Evolutionary conservation across 179 eudicot genomes (phyloP), one percentile per base, ranked within the genome.

Genomic region (Silene noctiflora): DNA sequence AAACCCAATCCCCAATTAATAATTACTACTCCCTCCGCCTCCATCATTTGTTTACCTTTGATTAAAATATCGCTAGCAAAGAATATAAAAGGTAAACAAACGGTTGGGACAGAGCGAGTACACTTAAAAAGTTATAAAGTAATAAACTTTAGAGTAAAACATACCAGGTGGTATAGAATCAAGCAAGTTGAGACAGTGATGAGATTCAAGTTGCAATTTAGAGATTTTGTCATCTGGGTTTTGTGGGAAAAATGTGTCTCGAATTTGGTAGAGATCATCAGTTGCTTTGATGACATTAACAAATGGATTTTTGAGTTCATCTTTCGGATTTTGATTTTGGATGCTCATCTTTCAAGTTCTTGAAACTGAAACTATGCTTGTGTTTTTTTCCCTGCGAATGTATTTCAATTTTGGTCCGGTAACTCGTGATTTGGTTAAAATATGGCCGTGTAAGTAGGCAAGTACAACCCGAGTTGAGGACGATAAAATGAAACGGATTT

Each of bases 101-200:
- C 3, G 33, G 3, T 29, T 29, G 39, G 39, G 39, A 33, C 39
- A 7, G 39, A 33, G 39, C 6, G 39, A 39, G 46, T 39, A 39
- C 46, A 39, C 8, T 39, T 7, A 39, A 27, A 69, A 19, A 22
- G 7, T 2, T 13, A 25, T 1, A 3, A 1, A 61, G 4, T 51
- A 51, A 51, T 4, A 16, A 16, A 16, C 14, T 51, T 51, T n/a
- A 2, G 20, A 14, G 0, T 25, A n/a, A 46, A 20, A 42, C 62
- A 44, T 70, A 92, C 97, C 96, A 17, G 82, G 79, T 56, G 96
- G 87, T 31, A 89, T 82, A 20, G 90, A 87, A 76, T 89, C 90
- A 74, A 92, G 94, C 67, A 92, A 69, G 6, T 76, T 69, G 84
- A 91, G 88, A 83, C 91, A 91, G 67, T 68, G 75, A 63, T 83